phyloP scores from a whole-genome alignment of 2,329 filamentous ascomycete species.

The Stagonosporopsis vannaccii region DNA sequence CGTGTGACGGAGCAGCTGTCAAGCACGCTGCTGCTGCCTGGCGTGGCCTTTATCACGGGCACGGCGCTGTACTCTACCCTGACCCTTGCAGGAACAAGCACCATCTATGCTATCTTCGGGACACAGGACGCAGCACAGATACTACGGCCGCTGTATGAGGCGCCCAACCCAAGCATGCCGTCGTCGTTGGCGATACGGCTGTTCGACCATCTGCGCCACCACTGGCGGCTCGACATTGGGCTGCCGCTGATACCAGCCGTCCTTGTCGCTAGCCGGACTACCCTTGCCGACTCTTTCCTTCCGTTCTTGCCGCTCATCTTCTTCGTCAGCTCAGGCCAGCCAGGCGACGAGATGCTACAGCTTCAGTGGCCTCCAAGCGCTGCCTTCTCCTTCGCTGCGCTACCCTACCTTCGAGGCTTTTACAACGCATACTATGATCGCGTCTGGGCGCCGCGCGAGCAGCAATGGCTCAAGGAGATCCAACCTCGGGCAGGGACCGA shows the following conservation, averaged over 20 bases:
- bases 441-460: slow-evolving; percentile 64
- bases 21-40: slow-evolving; percentile 68
- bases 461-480: slow-evolving; percentile 68
- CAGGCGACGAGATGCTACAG: slow-evolving; percentile 55
- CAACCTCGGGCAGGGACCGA: slow-evolving; percentile 60
- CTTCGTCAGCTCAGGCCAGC: slow-evolving; percentile 62
- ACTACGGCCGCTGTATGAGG: slow-evolving; percentile 52
- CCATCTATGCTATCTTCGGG: slow-evolving; percentile 72
- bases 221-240: slow-evolving; percentile 64
- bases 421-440: slow-evolving; percentile 70
- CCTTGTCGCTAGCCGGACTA: slow-evolving; percentile 72
- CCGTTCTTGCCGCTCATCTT: slow-evolving; percentile 69
- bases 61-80: slow-evolving; percentile 54
- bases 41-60: slow-evolving; percentile 64
- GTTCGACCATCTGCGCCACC: slow-evolving; percentile 41
- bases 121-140: slow-evolving; percentile 65
- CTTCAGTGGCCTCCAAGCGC: slow-evolving; percentile 72
- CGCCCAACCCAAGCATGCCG: slow-evolving; percentile 41
- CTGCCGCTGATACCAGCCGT: slow-evolving; percentile 72
- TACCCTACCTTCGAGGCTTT: slow-evolving; percentile 70
- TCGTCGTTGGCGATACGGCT: slow-evolving; percentile 45
- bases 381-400: slow-evolving; percentile 68
- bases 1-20: slow-evolving; percentile 65
- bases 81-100: slow-evolving; percentile 66
- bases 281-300: slow-evolving; percentile 68